Base-by-base conservation (phyloP, 2,329 filamentous ascomycete species). In the Stachybotrys chartarum region DNA sequence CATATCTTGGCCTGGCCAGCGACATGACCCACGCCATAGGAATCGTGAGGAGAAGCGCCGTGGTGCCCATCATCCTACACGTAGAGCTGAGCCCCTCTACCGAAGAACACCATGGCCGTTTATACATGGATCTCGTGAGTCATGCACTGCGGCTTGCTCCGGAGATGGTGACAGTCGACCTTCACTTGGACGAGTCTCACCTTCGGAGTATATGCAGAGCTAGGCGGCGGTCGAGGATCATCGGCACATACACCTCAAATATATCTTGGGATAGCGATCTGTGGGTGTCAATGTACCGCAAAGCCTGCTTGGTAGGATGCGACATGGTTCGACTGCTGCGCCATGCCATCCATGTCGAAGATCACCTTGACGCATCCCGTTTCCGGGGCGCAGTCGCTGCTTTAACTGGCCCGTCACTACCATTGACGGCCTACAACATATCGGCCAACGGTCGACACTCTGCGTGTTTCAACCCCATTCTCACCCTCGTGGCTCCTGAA, bases 371-470 rank as follows among this genome's bases (percentile, higher is more conserved):
- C 3, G 76, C 87, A 16, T 75, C 80, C 35, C 73, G 75, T 11
- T 76, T 88, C 31, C 78, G 79, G 56, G 74, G 77, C 42, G 72
- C 75, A 16, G 72, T 84, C 5, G 70, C 72, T 50, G 68, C 69
- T 12, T 64, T 78, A 3, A 58, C 61, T 10, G 72, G 72, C 0
- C 70, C 72, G 0, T 70, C 70, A 6, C 68, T 84, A 14, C 82
- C 84, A 0, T 56, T 88, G 1, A 81, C 86, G 24, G 78, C 81
- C 10, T 88, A 85, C 69, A 88, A 88, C 60, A 84, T 83, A 1
- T 86, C 86, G 0, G 68, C 73, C 7, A 69, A 82, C 5, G 87
- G 87, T 0, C 78, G 84, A 47, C 77, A 80, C 51, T 90, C 87
- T 0, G 80, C 81, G 30, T 86, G 80, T 58, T 84, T 87, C 68